Evolutionary conservation across 2,329 filamentous ascomycete species (phyloP), one percentile per base, ranked within the genome.

Genomic region (Fusarium sp.): DNA sequence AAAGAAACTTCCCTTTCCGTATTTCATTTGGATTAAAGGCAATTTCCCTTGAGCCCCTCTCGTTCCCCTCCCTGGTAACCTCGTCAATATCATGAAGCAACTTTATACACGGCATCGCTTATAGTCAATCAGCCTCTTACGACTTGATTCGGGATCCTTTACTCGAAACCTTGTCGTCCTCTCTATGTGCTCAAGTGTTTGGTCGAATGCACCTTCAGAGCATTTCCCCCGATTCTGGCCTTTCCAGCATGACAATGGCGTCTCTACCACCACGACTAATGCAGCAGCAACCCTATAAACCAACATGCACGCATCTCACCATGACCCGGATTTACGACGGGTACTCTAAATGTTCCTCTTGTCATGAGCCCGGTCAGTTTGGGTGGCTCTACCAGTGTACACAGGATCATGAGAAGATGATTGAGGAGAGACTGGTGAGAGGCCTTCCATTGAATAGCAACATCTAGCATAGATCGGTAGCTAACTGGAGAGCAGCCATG

Each of bases 361-460:
- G 93, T 75, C 82, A 83, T 42, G 81, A 82, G 44, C 79, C 80
- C 3, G 88, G 91, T 1, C 81, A 85, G 20, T 84, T 91, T 58
- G 92, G 92, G 31, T 96, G 92, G 88, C 82, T 96, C 27, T 96
- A 93, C 79, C 85, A 87, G 65, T 96, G 94, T 80, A 88, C 86
- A 17, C 89, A 93, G 78, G 92, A 94, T 74, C 83, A 83, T 15
- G 84, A 88, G 35, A 81, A 83, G 53, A 73, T 82, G 50, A 78
- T 81, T 29, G 81, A 81, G 58, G 73, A 78, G 44, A 71, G 75
- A 11, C 67, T 76, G 39, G 74, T 68, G 18, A 68, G 75, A 60
- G 69, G 77, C 65, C 71, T 76, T 66, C 56, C 60, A 66, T 68
- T 57, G 20, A 11, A n/a, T 5, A 36, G 35, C 7, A 29, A 38